Evolutionary conservation across 257 asterid genomes (phyloP).

Genomic region (Anisodus acutangulus): DNA sequence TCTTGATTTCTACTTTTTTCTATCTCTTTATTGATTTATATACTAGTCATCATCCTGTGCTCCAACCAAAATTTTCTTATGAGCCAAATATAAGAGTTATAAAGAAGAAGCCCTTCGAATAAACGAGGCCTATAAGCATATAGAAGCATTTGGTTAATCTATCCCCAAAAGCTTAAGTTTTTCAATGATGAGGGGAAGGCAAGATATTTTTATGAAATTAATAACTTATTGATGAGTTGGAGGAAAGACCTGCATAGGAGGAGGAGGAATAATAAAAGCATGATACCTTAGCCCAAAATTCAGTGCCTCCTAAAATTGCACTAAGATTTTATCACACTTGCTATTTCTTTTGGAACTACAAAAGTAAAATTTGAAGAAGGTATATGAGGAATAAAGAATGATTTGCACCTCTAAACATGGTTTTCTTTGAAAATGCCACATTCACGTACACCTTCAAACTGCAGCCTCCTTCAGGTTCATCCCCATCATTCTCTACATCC

Average conservation of each 20-base stretch:
- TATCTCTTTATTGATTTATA: background rate
- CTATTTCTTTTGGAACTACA: slow-evolving; percentile 7
- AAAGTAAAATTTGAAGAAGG: background rate
- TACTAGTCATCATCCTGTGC: background rate
- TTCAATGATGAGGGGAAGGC: background rate
- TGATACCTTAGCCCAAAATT: background rate
- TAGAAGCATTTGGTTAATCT: slow-evolving; percentile 14
- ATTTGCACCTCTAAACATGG: slow-evolving; percentile 85
- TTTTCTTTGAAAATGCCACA: slow-evolving; percentile 86
- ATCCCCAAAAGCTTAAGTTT: background rate
- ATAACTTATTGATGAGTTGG: background rate
- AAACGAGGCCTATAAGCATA: background rate
- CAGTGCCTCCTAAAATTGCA: background rate
- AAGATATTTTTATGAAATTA: background rate
- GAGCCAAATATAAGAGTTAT: slow-evolving; percentile 3
- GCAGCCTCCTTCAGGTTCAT: slow-evolving; percentile 61
- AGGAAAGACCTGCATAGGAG: background rate
- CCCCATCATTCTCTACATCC: slow-evolving; percentile 67
- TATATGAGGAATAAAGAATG: slow-evolving; percentile 2
- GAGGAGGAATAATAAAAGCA: background rate
- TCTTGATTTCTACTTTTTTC: background rate
- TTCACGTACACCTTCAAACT: slow-evolving; percentile 67
- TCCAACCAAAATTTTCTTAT: background rate
- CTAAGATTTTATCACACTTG: slow-evolving; percentile 3
- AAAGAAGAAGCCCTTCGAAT: background rate